These are phyloP conservation scores for Hyphopichia buzzinii DNA, from an alignment of 1,139 yeast genomes.

Conservation along the genomic window DNA sequence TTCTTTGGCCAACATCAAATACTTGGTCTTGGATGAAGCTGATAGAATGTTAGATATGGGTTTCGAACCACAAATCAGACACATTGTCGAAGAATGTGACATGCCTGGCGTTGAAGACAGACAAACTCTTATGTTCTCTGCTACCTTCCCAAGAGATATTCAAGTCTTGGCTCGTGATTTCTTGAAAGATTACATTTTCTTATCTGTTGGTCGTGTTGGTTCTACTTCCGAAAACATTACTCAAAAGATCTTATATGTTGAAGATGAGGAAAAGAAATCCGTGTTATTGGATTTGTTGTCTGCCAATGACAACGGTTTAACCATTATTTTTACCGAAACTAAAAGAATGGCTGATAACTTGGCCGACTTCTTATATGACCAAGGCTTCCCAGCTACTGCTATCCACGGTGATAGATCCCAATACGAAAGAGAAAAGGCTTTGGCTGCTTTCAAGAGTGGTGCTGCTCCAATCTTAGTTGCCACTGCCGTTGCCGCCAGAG, in stretches of 20 bases:
- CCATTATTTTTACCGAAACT: slow-evolving; percentile 95
- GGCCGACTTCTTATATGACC: slow-evolving; percentile 86
- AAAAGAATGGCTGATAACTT: slow-evolving; percentile 97
- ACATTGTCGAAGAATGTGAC: slow-evolving; percentile 95
- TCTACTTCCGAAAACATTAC: slow-evolving; percentile 97
- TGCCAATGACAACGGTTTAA: slow-evolving; percentile 78
- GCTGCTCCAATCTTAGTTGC: slow-evolving; percentile 92
- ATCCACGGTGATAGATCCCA: slow-evolving; percentile 99
- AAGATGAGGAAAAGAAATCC: slow-evolving; percentile 91
- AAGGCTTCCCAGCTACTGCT: slow-evolving; percentile 94
- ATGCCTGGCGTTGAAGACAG: slow-evolving; percentile 91
- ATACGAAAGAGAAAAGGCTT: slow-evolving; percentile 95
- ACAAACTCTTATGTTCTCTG: slow-evolving; percentile 97
- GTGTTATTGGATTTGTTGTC: slow-evolving; percentile 83
- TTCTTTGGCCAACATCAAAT: slow-evolving; percentile 85
- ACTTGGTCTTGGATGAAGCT: slow-evolving; percentile 96
- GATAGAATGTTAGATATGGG: slow-evolving; percentile 99
- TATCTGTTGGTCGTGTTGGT: slow-evolving; percentile 98
- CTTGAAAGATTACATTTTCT: slow-evolving; percentile 90
- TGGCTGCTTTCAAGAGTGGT: slow-evolving; percentile 84
- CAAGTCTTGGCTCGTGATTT: slow-evolving; percentile 97
- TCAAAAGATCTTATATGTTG: slow-evolving; percentile 89
- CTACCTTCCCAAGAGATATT: slow-evolving; percentile 97
- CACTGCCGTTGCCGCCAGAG: slow-evolving; percentile 99
- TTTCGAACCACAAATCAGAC: slow-evolving; percentile 98